Evolutionary conservation across 2,329 filamentous ascomycete genomes (phyloP).

Genomic region (Ceratocystiopsis sp.): DNA sequence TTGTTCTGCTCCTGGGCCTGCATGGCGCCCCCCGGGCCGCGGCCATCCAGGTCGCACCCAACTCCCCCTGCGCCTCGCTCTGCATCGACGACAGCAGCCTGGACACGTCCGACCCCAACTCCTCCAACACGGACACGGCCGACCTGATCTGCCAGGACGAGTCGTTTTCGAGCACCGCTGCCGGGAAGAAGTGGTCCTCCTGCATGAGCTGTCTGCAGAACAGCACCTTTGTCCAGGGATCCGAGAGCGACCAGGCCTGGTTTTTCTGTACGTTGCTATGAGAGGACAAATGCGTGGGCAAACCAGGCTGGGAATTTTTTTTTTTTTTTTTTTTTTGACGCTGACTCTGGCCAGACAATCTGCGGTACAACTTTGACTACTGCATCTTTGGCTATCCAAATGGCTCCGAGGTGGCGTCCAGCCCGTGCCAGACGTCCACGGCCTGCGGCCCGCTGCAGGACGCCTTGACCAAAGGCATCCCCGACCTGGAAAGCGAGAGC

Average conservation of each 20-base stretch:
- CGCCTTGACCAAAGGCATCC: slow-evolving; percentile 23
- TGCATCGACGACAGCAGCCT: slow-evolving; percentile 26
- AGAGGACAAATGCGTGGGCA: no score
- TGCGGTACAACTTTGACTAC: slow-evolving; percentile 33
- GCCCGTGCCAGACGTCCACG: slow-evolving; percentile 31
- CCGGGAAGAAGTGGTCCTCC: slow-evolving; percentile 28
- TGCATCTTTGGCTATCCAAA: slow-evolving; percentile 37
- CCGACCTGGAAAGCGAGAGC: slow-evolving; percentile 17
- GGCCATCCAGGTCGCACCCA: slow-evolving; percentile 32
- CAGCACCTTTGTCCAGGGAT: slow-evolving; percentile 28
- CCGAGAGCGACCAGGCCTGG: slow-evolving; percentile 36
- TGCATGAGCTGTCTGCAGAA: slow-evolving; percentile 37
- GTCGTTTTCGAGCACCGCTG: slow-evolving; percentile 20
- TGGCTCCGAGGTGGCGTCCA: slow-evolving; percentile 24
- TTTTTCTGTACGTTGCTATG: slow-evolving; percentile 22
- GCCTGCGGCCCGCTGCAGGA: slow-evolving; percentile 29
- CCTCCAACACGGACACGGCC: slow-evolving; percentile 24
- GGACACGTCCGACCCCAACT: slow-evolving; percentile 27
- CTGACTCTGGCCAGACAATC: slow-evolving; percentile 20
- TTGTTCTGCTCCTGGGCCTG: slow-evolving; percentile 4
- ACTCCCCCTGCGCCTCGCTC: slow-evolving; percentile 35
- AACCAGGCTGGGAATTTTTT: no score
- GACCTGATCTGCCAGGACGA: slow-evolving; percentile 32
- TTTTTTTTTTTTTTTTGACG: no score
- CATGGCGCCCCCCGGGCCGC: slow-evolving; percentile 12